Base-by-base conservation (phyloP, 768 basidiomycete species). In the Suillus cothurnatus region DNA sequence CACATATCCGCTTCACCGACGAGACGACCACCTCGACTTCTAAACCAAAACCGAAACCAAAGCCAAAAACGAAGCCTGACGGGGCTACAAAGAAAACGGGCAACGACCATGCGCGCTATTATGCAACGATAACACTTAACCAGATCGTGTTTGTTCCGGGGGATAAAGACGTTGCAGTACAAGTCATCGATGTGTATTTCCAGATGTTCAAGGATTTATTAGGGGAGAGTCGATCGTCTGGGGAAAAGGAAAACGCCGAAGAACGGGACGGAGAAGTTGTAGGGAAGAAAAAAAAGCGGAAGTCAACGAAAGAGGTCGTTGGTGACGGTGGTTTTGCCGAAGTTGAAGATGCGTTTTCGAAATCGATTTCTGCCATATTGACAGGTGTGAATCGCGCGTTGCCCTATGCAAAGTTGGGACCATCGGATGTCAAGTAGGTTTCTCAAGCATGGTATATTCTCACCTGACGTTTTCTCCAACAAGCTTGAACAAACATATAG, bases 331-430 rank as follows among this genome's bases (percentile, higher is more conserved):
- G 88, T 7, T 91, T 92, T 66, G 78, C 83, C 17, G 91, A 93
- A 70, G 85, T 92, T 15, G 91, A 94, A 68, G 92, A 95, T 68
- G 81, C 83, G 9, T 87, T 94, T 67, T 92, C 92, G 57, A 92
- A 88, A 72, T 79, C 97, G 53, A 84, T 97, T 45, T 93, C 95
- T 17, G 96, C 95, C 2, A 88, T 98, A 39, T 78, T 99, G 65
- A 96, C 94, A 0, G 97, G 97, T 36, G 90, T 98, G 47, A 98
- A 98, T 72, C 93, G 97, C 21, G 96, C 97, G 2, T 76, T 99
- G 63, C 97, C 97, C 0, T 99, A 94, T 72, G 94, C 95, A 4
- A 91, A 90, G 71, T 81, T 96, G 32, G 90, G 91, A 43, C 87
- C 86, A 38, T 85, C 83, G 6, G 85, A 88, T 69, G 78, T 81